Percentiles rank a stretch among this genome's conserved stretches.
phyloP scores from a whole-genome alignment of 306 rosid species.

The Lagenaria siceraria region DNA sequence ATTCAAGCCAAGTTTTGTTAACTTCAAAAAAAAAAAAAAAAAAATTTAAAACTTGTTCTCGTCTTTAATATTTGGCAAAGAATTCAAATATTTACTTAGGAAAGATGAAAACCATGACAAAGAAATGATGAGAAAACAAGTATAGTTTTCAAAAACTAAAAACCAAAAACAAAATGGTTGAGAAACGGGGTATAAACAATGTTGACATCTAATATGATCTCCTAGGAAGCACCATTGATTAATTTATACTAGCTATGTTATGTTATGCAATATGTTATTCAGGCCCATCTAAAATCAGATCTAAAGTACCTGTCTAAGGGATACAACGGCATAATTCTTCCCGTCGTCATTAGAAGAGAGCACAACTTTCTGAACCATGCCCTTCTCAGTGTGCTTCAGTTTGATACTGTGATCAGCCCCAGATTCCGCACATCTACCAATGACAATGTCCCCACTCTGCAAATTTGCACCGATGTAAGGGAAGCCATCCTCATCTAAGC shows the following conservation, averaged over 20 bases:
- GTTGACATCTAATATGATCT: neutral
- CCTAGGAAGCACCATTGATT: neutral
- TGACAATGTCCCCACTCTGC: constrained; percentile 83
- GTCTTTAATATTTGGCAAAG: no score
- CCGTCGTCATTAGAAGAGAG: constrained; percentile 93
- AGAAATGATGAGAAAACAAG: no score
- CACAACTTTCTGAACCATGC: constrained; percentile 86
- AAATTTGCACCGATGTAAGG: constrained; percentile 77
- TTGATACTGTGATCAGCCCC: constrained; percentile 84
- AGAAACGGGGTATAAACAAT: neutral
- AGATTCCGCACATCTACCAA: constrained; percentile 80
- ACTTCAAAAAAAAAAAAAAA: no score
- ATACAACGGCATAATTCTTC: constrained; percentile 78
- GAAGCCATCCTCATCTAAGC: constrained; percentile 91
- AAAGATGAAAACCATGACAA: no score
- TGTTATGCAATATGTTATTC: neutral
- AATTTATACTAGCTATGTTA: neutral
- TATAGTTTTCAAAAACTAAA: no score
- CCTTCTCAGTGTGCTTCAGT: constrained; percentile 85
- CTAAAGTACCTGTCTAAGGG: constrained; percentile 75
- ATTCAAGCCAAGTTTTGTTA: no score
- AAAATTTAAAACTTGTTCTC: no score
- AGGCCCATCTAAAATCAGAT: neutral
- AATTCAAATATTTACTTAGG: no score
- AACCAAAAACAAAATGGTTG: no score